A percentile compares a stretch with the other conserved stretches of the same genome.
Evolutionary conservation across 768 basidiomycete genomes (phyloP).

Genomic region (Auriscalpium orientale): DNA sequence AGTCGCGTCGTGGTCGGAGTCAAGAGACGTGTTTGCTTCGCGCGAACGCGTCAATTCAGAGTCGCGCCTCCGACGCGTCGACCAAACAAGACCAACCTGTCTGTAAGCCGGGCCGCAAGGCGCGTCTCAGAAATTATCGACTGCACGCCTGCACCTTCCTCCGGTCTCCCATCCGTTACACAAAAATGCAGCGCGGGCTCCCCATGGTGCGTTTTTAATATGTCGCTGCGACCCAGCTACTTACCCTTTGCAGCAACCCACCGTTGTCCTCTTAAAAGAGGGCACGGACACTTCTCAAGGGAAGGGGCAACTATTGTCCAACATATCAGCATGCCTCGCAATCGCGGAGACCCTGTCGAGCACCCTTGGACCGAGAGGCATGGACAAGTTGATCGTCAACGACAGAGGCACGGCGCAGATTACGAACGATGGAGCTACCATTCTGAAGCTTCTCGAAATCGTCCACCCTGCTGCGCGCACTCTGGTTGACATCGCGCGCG

Average conservation of each 20-base stretch:
- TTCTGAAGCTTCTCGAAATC: slow-evolving; percentile 94
- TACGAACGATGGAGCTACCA: slow-evolving; percentile 99
- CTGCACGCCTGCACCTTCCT: not conserved
- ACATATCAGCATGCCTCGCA: slow-evolving; percentile 94
- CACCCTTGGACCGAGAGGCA: slow-evolving; percentile 95
- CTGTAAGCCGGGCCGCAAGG: not conserved
- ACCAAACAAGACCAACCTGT: slow-evolving; percentile 32
- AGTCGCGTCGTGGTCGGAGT: slow-evolving; percentile 3
- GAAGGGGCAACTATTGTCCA: slow-evolving; percentile 84
- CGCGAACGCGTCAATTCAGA: slow-evolving; percentile 13
- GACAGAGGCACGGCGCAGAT: slow-evolving; percentile 95
- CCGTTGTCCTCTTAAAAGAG: slow-evolving; percentile 91
- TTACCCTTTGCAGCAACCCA: slow-evolving; percentile 70
- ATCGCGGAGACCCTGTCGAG: slow-evolving; percentile 86
- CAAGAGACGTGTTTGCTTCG: not conserved
- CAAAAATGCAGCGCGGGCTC: slow-evolving; percentile 73
- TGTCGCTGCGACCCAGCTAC: slow-evolving; percentile 4
- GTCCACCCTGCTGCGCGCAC: slow-evolving; percentile 97
- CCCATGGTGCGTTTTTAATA: slow-evolving; percentile 11
- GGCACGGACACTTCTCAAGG: slow-evolving; percentile 96
- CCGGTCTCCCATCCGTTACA: not conserved
- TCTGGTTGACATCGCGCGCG: slow-evolving; percentile 96
- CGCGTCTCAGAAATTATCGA: not conserved
- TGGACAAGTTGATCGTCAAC: slow-evolving; percentile 97
- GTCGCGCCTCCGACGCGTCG: slow-evolving; percentile 24